Evolutionary conservation across 768 basidiomycete genomes (phyloP).

Genomic region (Trametes cinnabarina): DNA sequence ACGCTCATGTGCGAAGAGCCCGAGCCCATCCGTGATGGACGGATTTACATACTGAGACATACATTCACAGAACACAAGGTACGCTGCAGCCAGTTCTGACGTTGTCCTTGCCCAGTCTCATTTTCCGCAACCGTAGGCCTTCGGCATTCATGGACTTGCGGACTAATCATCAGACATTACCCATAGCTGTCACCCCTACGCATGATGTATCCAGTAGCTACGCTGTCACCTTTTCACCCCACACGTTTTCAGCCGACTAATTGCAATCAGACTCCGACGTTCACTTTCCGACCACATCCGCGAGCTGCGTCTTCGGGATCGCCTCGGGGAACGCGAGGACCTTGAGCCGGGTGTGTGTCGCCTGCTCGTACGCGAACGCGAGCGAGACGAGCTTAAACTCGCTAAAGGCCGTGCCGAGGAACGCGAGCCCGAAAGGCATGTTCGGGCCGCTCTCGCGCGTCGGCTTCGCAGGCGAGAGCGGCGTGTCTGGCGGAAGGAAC

Average conservation of each 20-base stretch:
- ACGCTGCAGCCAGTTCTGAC: too few relatives aligned
- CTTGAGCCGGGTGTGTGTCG: slow-evolving; percentile 49
- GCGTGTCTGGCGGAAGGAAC: slow-evolving; percentile 34
- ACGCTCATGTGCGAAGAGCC: not conserved
- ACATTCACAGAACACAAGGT: too few relatives aligned
- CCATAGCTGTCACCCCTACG: too few relatives aligned
- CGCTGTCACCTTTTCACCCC: too few relatives aligned
- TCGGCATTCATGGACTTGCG: too few relatives aligned
- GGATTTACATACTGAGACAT: not conserved
- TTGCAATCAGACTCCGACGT: too few relatives aligned
- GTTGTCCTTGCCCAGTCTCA: too few relatives aligned
- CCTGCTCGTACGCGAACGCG: slow-evolving; percentile 53
- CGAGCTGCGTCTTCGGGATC: slow-evolving; percentile 53
- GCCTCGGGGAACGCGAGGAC: slow-evolving; percentile 51
- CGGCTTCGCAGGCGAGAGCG: slow-evolving; percentile 35
- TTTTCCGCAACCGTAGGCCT: too few relatives aligned
- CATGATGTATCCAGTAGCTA: too few relatives aligned
- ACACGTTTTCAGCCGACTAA: too few relatives aligned
- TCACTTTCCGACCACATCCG: slow-evolving; percentile 31
- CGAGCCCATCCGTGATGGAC: not conserved
- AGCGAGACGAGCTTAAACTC: slow-evolving; percentile 42
- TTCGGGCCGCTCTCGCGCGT: slow-evolving; percentile 30
- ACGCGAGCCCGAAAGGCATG: slow-evolving; percentile 40
- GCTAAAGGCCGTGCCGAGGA: slow-evolving; percentile 45
- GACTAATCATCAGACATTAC: too few relatives aligned